Base-by-base conservation (phyloP, 257 asterid species). In the Nicotiana paniculata region DNA sequence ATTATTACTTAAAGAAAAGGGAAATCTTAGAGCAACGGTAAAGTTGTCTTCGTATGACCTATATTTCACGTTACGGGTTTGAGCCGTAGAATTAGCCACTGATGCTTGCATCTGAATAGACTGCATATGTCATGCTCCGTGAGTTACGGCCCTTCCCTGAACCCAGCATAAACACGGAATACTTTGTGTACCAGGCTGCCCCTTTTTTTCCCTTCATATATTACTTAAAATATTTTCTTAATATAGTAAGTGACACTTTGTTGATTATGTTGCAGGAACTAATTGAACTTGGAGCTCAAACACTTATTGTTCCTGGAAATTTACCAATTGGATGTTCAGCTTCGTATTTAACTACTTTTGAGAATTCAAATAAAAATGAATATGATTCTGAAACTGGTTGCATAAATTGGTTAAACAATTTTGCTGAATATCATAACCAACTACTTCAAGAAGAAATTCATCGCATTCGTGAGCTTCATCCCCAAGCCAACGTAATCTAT, bases 361-460 rank as follows among this genome's bases (percentile, higher is more conserved):
- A 58, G 32, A 8, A 26, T 3, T 4, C 74, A 3, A 21, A 61
- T 61, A 17, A 61, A 12, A 2, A 26, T 8, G 81, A 82, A 2
- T 86, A 84, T 33, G 92, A 89, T 76, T 46, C 85, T 3, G 35
- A 72, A 33, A 85, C 86, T 0, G 92, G 90, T 70, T 87, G 90
- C 13, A 24, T 89, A 4, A 85, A 55, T 1, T 82, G 89, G 92
- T 53, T 84, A 35, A 89, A 89, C 24, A 15, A 17, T 26, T 85
- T 85, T 39, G 1, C 89, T 0, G 46, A 84, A 43, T 65, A 85
- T 72, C 90, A 89, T 70, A 86, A 89, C 64, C 46, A 57, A 39
- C 12, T 82, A 21, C 87, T 89, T 4, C 82, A 85, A 39, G 59
- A 11, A 10, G 86, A 87, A 77, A 32, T 90, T 0, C 8, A 79